These are phyloP conservation scores for Pterula multifida DNA, from an alignment of 1,284 basidiomycete species.

Conservation along the genomic window DNA sequence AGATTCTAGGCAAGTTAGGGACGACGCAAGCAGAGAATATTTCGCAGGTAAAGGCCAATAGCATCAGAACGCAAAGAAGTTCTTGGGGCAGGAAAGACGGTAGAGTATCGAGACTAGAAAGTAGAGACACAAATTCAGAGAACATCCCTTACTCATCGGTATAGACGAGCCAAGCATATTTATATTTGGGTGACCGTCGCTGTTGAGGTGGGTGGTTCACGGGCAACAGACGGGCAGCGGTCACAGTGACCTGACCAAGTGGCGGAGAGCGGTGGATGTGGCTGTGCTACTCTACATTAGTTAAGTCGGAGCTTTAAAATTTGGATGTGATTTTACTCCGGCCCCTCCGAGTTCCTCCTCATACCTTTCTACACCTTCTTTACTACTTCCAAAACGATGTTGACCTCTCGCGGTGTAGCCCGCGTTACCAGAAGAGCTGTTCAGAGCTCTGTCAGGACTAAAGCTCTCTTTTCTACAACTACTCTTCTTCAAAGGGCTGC, in stretches of 20 bases:
- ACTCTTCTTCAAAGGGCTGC: slow-evolving; percentile 35
- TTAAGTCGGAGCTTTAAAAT: neutral
- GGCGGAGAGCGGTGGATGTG: neutral
- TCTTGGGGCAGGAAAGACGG: neutral
- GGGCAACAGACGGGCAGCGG: too few relatives aligned
- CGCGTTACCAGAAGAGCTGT: slow-evolving; percentile 74
- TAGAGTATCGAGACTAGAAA: neutral
- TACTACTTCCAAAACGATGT: slow-evolving; percentile 33
- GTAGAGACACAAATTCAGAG: neutral
- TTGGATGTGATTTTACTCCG: neutral
- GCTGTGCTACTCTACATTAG: neutral
- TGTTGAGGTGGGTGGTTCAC: neutral
- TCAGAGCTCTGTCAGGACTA: slow-evolving; percentile 59
- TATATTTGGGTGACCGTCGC: neutral
- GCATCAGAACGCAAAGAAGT: neutral
- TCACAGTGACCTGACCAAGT: neutral
- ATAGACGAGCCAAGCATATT: neutral
- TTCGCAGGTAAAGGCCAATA: neutral
- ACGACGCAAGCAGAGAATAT: neutral
- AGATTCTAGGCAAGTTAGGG: neutral
- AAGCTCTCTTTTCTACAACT: slow-evolving; percentile 68
- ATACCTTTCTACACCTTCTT: slow-evolving; percentile 12
- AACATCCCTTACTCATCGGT: neutral
- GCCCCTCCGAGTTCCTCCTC: neutral
- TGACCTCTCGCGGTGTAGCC: slow-evolving; percentile 71